phyloP scores from a whole-genome alignment of 768 basidiomycete species.

The Boletus pseudopeckii region DNA sequence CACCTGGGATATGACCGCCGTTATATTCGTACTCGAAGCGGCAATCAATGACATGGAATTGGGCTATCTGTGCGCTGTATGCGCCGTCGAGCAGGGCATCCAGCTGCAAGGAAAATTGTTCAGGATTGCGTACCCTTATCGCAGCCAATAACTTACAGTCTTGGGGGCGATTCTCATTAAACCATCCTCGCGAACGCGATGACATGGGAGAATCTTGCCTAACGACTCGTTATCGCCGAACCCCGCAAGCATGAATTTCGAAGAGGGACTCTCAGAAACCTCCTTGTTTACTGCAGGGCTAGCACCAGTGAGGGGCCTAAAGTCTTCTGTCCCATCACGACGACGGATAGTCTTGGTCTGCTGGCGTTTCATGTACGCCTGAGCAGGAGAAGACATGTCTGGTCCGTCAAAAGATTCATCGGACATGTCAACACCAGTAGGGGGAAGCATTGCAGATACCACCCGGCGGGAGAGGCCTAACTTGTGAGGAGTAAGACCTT shows the following conservation, averaged over 20 bases:
- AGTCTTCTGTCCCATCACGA: constrained; percentile 80
- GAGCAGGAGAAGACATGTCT: constrained; percentile 78
- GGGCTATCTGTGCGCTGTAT: constrained; percentile 60
- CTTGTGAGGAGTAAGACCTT: constrained; percentile 22
- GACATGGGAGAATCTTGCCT: constrained; percentile 93
- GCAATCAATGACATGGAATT: constrained; percentile 88
- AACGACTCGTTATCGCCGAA: constrained; percentile 92
- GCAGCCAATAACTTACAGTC: constrained; percentile 55
- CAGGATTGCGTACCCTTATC: background rate
- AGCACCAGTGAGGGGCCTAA: constrained; percentile 68
- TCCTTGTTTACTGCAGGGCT: constrained; percentile 45
- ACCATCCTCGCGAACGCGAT: constrained; percentile 91
- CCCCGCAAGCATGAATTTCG: constrained; percentile 57
- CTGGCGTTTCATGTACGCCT: constrained; percentile 75
- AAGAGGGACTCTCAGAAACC: constrained; percentile 54
- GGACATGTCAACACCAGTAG: constrained; percentile 44
- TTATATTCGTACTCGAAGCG: constrained; percentile 96
- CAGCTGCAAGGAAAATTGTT: constrained; percentile 46
- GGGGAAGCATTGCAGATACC: constrained; percentile 68
- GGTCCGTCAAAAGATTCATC: constrained; percentile 48
- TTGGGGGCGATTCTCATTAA: constrained; percentile 81
- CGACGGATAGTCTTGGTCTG: constrained; percentile 73
- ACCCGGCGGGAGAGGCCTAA: constrained; percentile 61
- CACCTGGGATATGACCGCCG: constrained; percentile 90
- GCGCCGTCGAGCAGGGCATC: constrained; percentile 73